Percentiles rank a stretch among this genome's conserved stretches.
Conservation (phyloP, 2,329 filamentous ascomycete genomes). For the Venturia carpophila region DNA sequence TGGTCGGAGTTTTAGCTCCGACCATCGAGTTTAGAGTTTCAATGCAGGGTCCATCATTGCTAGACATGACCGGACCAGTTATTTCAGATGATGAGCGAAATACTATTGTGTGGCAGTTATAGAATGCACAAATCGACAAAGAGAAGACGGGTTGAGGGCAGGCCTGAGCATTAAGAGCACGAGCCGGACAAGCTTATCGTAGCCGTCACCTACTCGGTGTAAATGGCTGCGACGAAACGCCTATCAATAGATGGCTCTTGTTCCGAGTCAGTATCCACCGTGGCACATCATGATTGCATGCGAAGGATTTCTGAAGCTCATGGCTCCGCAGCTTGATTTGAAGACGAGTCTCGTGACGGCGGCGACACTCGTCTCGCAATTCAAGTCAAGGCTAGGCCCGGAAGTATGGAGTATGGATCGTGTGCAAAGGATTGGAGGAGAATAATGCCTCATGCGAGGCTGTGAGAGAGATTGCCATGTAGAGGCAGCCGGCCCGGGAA, state of each 20-base stretch:
- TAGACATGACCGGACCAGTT: slow-evolving; percentile 6
- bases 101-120: not conserved
- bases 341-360: not conserved
- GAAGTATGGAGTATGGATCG: not conserved
- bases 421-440: slow-evolving; percentile 6
- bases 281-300: too few species aligned
- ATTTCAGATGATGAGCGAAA: not conserved
- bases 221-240: not conserved
- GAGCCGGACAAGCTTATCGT: not conserved
- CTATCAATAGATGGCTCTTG: not conserved
- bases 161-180: slow-evolving; percentile 1
- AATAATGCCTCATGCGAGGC: slow-evolving; percentile 1
- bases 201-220: not conserved
- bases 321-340: not conserved
- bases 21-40: not conserved
- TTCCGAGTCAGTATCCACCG: not conserved
- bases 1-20: not conserved
- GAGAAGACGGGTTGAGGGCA: not conserved
- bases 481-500: not conserved
- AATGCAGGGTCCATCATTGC: slow-evolving; percentile 5
- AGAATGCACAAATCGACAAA: not conserved
- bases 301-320: not conserved
- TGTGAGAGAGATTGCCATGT: not conserved
- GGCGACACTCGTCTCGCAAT: not conserved
- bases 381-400: not conserved